Percentiles rank a stretch among this genome's conserved stretches.
phyloP scores from a whole-genome alignment of 2,329 filamentous ascomycete species.

The Aureobasidium sp. region DNA sequence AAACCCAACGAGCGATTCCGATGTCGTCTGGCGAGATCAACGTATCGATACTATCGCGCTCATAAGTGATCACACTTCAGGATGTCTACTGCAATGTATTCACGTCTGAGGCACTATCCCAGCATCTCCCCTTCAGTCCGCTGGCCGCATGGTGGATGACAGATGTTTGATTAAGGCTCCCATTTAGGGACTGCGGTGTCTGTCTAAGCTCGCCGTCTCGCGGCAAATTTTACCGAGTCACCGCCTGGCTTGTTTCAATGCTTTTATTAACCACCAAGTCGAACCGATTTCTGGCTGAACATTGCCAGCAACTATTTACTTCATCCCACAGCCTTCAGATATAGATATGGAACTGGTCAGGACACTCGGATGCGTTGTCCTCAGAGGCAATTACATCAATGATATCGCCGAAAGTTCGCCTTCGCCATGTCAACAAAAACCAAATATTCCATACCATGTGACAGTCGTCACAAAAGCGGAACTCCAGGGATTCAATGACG shows the following conservation, averaged over 20 bases:
- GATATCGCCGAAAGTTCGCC: neutral
- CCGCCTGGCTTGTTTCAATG: neutral
- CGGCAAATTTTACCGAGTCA: neutral
- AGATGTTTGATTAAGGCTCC: neutral
- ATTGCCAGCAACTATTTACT: neutral
- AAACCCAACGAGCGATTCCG: neutral
- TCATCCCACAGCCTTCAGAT: too few species aligned
- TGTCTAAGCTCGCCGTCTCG: neutral
- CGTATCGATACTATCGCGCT: neutral
- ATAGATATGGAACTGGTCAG: neutral
- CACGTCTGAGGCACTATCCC: neutral
- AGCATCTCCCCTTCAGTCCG: neutral
- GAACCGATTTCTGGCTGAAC: neutral
- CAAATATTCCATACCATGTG: neutral
- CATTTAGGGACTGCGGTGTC: neutral
- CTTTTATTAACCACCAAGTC: neutral
- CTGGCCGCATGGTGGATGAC: too few species aligned
- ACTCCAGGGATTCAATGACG: neutral
- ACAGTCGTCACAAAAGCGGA: constrained; percentile 5
- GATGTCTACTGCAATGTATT: neutral
- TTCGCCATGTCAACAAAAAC: neutral
- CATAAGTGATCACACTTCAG: neutral
- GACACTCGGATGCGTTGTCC: neutral
- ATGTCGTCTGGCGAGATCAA: neutral
- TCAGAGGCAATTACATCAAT: neutral